Base-by-base conservation (phyloP, 768 basidiomycete species). In the Udeniomyces megalosporus region DNA sequence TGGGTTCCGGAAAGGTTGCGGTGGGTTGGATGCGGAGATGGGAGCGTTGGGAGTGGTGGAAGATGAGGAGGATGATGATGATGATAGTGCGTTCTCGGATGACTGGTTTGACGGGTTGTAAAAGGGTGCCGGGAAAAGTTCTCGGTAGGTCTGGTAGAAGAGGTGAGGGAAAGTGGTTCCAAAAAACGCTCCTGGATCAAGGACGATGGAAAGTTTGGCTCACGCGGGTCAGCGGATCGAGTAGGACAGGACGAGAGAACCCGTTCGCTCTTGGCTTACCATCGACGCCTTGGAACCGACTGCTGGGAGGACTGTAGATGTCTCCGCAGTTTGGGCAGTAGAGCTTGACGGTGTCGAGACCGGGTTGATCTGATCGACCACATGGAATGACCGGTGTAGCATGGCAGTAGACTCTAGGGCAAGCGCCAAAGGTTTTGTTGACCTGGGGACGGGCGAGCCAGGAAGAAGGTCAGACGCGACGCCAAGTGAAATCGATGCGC, bases 241-340 rank as follows among this genome's bases (percentile, higher is more conserved):
- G n/a, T n/a, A n/a, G n/a, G n/a, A n/a, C n/a, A n/a, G n/a, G n/a
- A n/a, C n/a, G n/a, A n/a, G n/a, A n/a, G n/a, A n/a, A n/a, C n/a
- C n/a, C n/a, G n/a, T n/a, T n/a, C n/a, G 48, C n/a, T 50, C 46
- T 75, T 8, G 8, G 8, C 83, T 69, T 70, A 88, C 92, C 95
- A 74, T 99, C 95, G 34, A 99, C 88, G 42, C 87, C 86, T 70
- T 89, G 87, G 74, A 90, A 99, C 64, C 92, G 82, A 73, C 87
- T 90, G 75, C 88, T 91, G 7, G 93, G 91, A 3, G 95, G 95
- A 0, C 84, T 81, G 73, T 93, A 99, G 67, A 95, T 87, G 72
- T 99, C 95, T 67, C 92, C 88, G 75, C 95, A 99, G 74, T 91
- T 95, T 17, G 95, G 89, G 74, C 95, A 99, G 75, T 85, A 97